Evolutionary conservation across 768 basidiomycete genomes (phyloP).

Genomic region (Austroboletus eburneus): DNA sequence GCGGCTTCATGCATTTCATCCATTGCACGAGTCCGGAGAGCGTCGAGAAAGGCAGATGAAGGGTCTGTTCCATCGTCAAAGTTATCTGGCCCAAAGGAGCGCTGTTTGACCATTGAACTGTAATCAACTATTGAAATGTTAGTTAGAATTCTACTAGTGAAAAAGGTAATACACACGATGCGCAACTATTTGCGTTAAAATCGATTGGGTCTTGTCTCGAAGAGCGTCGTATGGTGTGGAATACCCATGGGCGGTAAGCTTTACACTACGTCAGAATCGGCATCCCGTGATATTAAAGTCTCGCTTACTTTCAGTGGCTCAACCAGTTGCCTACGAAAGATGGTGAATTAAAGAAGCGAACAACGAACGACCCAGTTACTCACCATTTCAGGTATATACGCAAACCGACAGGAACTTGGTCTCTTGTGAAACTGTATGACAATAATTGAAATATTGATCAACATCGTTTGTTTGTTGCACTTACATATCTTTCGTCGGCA

Average conservation of each 20-base stretch:
- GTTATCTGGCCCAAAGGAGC: constrained; percentile 71
- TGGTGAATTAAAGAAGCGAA: background rate
- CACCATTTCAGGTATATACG: constrained; percentile 81
- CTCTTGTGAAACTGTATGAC: constrained; percentile 64
- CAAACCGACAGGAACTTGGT: constrained; percentile 81
- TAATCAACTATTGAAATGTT: constrained; percentile 40
- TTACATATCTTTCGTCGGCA: constrained; percentile 85
- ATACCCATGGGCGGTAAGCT: constrained; percentile 81
- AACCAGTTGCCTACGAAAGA: constrained; percentile 39
- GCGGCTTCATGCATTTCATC: constrained; percentile 82
- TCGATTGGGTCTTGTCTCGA: constrained; percentile 80
- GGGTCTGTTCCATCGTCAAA: constrained; percentile 66
- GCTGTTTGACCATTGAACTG: constrained; percentile 70
- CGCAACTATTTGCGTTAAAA: constrained; percentile 81
- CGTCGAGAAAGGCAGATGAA: constrained; percentile 77
- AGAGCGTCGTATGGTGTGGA: constrained; percentile 78
- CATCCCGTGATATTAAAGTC: constrained; percentile 29
- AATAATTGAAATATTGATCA: background rate
- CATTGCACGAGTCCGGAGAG: constrained; percentile 77
- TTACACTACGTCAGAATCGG: constrained; percentile 38
- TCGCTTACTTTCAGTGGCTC: constrained; percentile 44
- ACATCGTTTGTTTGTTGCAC: constrained; percentile 18
- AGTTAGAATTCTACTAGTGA: background rate
- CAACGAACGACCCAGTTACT: constrained; percentile 27
- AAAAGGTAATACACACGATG: constrained; percentile 47